Evolutionary conservation across 192 early-diverging fungal species (phyloP).

Genomic region (Phycomyces nitens): DNA sequence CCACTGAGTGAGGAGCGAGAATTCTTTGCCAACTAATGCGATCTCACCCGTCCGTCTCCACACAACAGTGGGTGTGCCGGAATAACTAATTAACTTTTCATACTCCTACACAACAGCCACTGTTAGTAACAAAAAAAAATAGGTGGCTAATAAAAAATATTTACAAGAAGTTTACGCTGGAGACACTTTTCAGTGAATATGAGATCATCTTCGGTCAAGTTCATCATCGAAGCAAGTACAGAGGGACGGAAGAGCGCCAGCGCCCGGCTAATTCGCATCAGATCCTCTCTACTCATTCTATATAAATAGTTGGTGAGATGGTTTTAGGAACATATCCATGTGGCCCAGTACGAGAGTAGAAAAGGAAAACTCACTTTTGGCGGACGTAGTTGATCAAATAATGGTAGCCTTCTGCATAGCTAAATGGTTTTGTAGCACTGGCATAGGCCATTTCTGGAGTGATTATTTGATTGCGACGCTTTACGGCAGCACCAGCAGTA

Average conservation of each 20-base stretch:
- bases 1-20: constrained; percentile 92
- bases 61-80: constrained; percentile 93
- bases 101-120: constrained; percentile 61
- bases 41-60: constrained; percentile 97
- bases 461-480: constrained; percentile 28
- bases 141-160: constrained; percentile 5
- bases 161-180: constrained; percentile 82
- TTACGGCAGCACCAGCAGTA: constrained; percentile 12
- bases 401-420: constrained; percentile 92
- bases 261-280: constrained; percentile 88
- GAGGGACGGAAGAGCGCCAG: constrained; percentile 92
- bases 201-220: constrained; percentile 89
- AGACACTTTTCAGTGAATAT: constrained; percentile 96
- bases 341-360: neutral
- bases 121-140: neutral
- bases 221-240: constrained; percentile 91
- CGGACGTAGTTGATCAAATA: constrained; percentile 83
- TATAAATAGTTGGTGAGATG: neutral
- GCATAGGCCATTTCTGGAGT: constrained; percentile 75
- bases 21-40: constrained; percentile 93
- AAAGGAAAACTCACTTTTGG: constrained; percentile 47
- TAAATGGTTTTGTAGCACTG: constrained; percentile 80
- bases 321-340: neutral
- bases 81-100: constrained; percentile 90
- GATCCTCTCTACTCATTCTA: constrained; percentile 85